Percentiles rank a stretch among this genome's conserved stretches.
phyloP scores from a whole-genome alignment of 2,329 filamentous ascomycete genomes.

The Trichoderma atrobrunneum region DNA sequence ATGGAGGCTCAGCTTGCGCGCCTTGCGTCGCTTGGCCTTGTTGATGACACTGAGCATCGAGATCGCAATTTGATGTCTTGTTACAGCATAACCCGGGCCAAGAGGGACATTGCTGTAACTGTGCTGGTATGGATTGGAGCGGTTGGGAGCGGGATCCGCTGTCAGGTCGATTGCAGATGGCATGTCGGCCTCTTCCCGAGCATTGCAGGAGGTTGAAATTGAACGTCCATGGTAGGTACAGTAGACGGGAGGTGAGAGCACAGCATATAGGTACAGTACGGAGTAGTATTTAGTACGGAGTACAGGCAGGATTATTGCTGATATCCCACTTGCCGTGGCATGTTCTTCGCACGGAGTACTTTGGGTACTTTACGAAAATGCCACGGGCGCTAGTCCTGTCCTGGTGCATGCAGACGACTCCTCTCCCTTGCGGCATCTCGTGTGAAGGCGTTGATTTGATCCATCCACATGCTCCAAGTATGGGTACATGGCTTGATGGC shows the following conservation, averaged over 20 bases:
- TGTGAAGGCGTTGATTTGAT: background rate
- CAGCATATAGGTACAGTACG: background rate
- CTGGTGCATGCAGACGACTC: background rate
- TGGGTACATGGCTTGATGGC: background rate
- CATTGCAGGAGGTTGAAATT: background rate
- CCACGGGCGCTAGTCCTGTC: conserved; percentile 8
- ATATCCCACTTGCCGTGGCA: background rate
- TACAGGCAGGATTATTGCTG: background rate
- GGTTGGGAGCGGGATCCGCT: background rate
- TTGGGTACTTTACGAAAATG: background rate
- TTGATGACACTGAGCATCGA: background rate
- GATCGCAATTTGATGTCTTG: background rate
- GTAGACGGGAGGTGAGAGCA: too few species aligned
- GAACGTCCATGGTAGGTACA: background rate
- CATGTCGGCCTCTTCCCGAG: conserved; percentile 6
- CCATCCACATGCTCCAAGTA: background rate
- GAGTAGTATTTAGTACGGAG: background rate
- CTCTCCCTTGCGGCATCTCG: background rate
- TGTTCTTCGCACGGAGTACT: background rate
- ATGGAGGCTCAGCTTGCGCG: conserved; percentile 3
- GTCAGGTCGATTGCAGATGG: background rate
- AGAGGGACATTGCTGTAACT: background rate
- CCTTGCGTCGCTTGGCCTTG: background rate
- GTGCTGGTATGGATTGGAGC: background rate
- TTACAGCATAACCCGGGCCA: background rate